phyloP scores from a whole-genome alignment of 1,284 basidiomycete species.

The Cryptococcus sp. region DNA sequence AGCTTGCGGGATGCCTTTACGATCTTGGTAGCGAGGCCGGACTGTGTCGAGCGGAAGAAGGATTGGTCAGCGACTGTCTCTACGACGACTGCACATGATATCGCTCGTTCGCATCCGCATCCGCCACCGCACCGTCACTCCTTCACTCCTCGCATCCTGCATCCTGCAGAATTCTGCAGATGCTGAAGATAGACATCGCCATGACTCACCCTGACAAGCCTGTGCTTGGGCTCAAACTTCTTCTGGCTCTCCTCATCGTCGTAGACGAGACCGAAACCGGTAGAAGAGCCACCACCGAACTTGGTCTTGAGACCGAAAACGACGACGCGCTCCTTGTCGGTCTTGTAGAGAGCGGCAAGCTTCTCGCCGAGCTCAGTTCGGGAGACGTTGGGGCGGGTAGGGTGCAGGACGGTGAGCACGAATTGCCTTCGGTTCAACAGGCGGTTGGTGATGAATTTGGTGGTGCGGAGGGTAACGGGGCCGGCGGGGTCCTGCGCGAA shows the following conservation, averaged over 20 bases:
- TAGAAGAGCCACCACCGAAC: slow-evolving; percentile 98
- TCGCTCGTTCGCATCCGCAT: neutral
- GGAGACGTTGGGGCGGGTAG: slow-evolving; percentile 91
- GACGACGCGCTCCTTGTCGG: slow-evolving; percentile 63
- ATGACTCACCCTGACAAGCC: slow-evolving; percentile 83
- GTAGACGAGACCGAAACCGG: slow-evolving; percentile 97
- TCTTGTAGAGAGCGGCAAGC: slow-evolving; percentile 72
- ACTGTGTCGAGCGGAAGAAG: slow-evolving; percentile 56
- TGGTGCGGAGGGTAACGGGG: slow-evolving; percentile 94
- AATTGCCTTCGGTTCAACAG: slow-evolving; percentile 87
- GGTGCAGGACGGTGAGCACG: slow-evolving; percentile 94
- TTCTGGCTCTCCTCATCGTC: slow-evolving; percentile 92
- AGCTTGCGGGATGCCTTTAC: slow-evolving; percentile 94
- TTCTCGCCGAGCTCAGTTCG: slow-evolving; percentile 92
- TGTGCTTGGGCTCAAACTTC: slow-evolving; percentile 97
- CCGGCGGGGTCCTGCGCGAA: slow-evolving; percentile 73
- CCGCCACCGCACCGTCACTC: neutral
- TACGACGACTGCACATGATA: too few species aligned
- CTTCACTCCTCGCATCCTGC: too few species aligned
- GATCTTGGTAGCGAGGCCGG: slow-evolving; percentile 78
- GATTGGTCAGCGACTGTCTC: slow-evolving; percentile 6
- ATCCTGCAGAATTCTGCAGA: neutral
- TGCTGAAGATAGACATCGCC: neutral
- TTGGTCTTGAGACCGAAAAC: slow-evolving; percentile 76
- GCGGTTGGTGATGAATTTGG: slow-evolving; percentile 99